Evolutionary conservation across 169 alveolate genomes (phyloP), one percentile per base, ranked within the genome.

Genomic region (Cryptosporidium ubiquitum): DNA sequence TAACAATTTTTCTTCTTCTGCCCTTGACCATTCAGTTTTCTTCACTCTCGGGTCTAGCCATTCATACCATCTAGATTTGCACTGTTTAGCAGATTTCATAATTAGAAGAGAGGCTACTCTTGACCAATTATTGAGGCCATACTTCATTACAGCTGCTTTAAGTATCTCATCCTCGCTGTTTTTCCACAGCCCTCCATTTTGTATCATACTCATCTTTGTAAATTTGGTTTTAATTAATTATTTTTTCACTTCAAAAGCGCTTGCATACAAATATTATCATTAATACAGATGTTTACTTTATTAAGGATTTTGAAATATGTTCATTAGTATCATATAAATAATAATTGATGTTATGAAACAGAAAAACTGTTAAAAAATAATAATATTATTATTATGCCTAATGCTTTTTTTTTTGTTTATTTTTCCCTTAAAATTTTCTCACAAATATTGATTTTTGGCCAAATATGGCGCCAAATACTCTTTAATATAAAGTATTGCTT

Each of bases 91-190:
- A 44, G 99, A 97, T 92, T 99, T 99, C 91, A 99, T 92, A 10
- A 98, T 99, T 44, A 99, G 94, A 31, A 99, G 95, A 40, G 99
- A 97, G 7, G 99, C 98, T 35, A 99, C 99, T 57, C 99, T 93
- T 4, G 99, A 95, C 99, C 99, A 99, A 94, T 98, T 98, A 94
- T 98, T 99, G 31, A 98, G 96, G 52, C 99, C 99, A 92, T 99
- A 99, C 92, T 99, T 99, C 99, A 98, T 98, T 52, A 98, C 99
- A 23, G 99, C 99, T 6, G 99, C 99, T 94, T 99, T 99, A 84
- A 99, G 98, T 71, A 99, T 98, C 92, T 99, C 99, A 94, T 99
- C 99, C 94, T 99, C 99, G 75, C 99, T 96, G 96, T 99, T 99
- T 93, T 98, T 99, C 99, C 99, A 99, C 70, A 98, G 97, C 16